Evolutionary conservation across 257 asterid species (phyloP), one percentile per base, ranked within the genome.

Genomic region (Asclepias syriaca): DNA sequence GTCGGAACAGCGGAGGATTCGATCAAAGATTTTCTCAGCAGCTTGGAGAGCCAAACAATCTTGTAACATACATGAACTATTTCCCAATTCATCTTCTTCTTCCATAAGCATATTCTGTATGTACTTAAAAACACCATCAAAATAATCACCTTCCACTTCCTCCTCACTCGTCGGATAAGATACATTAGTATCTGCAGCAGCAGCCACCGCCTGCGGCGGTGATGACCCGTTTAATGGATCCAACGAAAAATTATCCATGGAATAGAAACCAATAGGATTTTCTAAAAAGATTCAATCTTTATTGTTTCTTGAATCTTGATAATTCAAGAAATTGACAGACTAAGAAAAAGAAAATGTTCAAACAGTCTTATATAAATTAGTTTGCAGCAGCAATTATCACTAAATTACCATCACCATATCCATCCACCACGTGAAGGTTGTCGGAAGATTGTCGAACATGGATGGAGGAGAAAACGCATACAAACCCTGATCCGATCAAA

Each of bases 31-130:
- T 8, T 86, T 86, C 82, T 89, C 95, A n/a, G 96, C 85, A 50
- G 89, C 95, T 66, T 86, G 88, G 2, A 91, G 89, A 72, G 93
- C 90, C 60, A 83, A 77, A 76, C 84, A 78, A 14, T 91, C 97
- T 12, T 87, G 90, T 54, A 83, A 81, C 85, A 75, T 85, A 72
- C 82, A 85, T 24, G 90, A 81, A 19, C 69, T 69, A 10, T 78
- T 71, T 40, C 81, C 89, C 79, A 81, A 61, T 43, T 84, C 90
- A 18, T 80, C 95, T 50, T 89, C 97, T 13, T 89, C 97, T 13
- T 89, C 97, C 90, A 89, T 80, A 14, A 92, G 79, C 85, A 89
- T 88, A 72, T 81, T 79, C 55, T 76, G 73, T 53, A 92, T 79
- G 84, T 86, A 89, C 16, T 85, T 88, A 45, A 69, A 80, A 3